Evolutionary conservation across 2,329 filamentous ascomycete genomes (phyloP).

Genomic region (Seiridium cupressi): DNA sequence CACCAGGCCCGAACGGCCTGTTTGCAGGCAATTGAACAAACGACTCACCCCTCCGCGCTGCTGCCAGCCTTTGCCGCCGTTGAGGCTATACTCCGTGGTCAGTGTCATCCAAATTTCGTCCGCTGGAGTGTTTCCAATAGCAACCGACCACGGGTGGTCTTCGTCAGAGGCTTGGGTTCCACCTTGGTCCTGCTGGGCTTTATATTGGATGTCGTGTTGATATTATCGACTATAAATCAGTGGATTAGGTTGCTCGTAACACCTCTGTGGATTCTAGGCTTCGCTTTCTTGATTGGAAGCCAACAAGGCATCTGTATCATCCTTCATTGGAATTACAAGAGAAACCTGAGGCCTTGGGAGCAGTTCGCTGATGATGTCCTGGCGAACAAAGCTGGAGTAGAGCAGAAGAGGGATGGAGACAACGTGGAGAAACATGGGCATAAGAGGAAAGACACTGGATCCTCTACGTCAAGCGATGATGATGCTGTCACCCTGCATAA

Average conservation of each 20-base stretch:
- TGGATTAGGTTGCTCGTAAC: too few species aligned
- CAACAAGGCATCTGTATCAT: slow-evolving; percentile 34
- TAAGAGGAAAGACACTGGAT: too few species aligned
- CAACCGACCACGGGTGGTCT: slow-evolving; percentile 31
- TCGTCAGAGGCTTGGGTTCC: slow-evolving; percentile 23
- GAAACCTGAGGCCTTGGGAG: slow-evolving; percentile 40
- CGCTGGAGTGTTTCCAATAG: slow-evolving; percentile 35
- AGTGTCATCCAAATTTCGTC: slow-evolving; percentile 38
- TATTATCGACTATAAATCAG: too few species aligned
- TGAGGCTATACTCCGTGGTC: slow-evolving; percentile 33
- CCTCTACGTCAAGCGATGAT: too few species aligned
- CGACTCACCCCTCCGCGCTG: slow-evolving; percentile 43
- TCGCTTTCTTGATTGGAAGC: slow-evolving; percentile 25
- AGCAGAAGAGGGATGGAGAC: background rate
- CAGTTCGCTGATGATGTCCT: slow-evolving; percentile 11
- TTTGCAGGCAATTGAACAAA: slow-evolving; percentile 36
- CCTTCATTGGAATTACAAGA: slow-evolving; percentile 27
- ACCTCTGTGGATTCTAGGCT: too few species aligned
- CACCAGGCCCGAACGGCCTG: slow-evolving; percentile 35
- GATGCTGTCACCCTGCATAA: too few species aligned
- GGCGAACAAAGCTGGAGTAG: slow-evolving; percentile 6
- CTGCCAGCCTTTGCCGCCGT: slow-evolving; percentile 34
- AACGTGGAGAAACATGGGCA: too few species aligned
- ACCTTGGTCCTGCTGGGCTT: slow-evolving; percentile 19
- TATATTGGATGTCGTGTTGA: too few species aligned